phyloP scores from a whole-genome alignment of 2,329 filamentous ascomycete genomes.

The Ascochyta rabiei region DNA sequence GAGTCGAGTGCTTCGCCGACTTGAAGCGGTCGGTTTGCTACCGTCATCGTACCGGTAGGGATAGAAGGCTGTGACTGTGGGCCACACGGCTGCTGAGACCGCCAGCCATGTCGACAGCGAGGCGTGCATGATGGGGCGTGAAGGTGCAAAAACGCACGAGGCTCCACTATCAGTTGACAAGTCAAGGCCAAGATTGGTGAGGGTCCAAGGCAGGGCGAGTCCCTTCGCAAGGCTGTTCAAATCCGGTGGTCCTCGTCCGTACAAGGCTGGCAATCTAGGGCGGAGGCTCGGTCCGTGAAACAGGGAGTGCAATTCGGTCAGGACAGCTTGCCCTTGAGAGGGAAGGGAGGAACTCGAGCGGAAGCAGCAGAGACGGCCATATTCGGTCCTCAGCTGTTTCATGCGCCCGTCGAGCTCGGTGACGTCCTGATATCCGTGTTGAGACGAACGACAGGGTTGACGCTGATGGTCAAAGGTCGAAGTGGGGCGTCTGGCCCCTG shows the following conservation, averaged over 20 bases:
- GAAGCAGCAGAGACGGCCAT: not conserved
- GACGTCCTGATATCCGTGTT: slow-evolving; percentile 14
- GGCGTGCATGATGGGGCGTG: slow-evolving; percentile 32
- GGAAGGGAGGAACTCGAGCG: not conserved
- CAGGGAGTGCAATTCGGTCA: not conserved
- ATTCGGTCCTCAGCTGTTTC: slow-evolving; percentile 1
- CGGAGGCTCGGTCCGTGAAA: not conserved
- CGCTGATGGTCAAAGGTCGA: not conserved
- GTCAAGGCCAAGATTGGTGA: not conserved
- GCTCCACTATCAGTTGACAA: slow-evolving; percentile 13
- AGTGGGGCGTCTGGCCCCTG: slow-evolving; percentile 11
- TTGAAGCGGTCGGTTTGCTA: slow-evolving; percentile 10
- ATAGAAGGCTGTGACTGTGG: slow-evolving; percentile 43
- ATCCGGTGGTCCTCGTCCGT: slow-evolving; percentile 2
- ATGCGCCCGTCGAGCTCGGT: slow-evolving; percentile 2
- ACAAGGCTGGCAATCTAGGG: slow-evolving; percentile 8
- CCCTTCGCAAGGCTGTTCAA: not conserved
- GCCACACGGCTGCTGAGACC: slow-evolving; percentile 33
- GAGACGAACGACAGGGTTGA: slow-evolving; percentile 14
- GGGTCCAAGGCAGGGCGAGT: not conserved
- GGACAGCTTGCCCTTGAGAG: not conserved
- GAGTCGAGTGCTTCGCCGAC: slow-evolving; percentile 13
- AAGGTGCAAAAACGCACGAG: not conserved
- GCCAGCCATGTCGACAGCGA: slow-evolving; percentile 29
- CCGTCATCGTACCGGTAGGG: slow-evolving; percentile 34